These are phyloP conservation scores for Tetratostichococcus sp. DNA, from an alignment of 139 green algal species.

Conservation along the genomic window DNA sequence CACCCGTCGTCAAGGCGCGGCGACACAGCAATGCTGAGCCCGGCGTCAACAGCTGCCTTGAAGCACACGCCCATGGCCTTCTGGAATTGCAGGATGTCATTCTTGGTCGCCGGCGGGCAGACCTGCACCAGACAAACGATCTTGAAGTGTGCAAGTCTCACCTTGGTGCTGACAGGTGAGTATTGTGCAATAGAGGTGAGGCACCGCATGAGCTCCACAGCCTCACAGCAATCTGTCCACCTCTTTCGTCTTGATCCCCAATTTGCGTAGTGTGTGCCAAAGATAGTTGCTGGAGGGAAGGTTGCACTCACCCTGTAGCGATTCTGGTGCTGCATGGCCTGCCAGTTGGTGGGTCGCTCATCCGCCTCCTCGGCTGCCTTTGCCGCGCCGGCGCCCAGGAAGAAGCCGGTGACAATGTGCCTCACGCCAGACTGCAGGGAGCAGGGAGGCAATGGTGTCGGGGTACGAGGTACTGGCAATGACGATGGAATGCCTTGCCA, in stretches of 20 bases:
- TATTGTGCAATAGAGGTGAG: too few relatives aligned
- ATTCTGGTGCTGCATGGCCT: not conserved
- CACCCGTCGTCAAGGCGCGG: constrained; percentile 23
- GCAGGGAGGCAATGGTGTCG: too few relatives aligned
- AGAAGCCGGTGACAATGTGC: not conserved
- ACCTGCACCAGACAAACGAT: not conserved
- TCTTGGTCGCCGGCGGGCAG: not conserved
- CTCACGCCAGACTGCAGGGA: not conserved
- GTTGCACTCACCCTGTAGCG: not conserved
- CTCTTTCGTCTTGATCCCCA: too few relatives aligned
- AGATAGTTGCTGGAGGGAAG: not conserved
- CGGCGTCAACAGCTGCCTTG: constrained; percentile 10
- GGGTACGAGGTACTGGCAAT: too few relatives aligned
- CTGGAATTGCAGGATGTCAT: constrained; percentile 8
- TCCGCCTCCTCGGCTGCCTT: not conserved
- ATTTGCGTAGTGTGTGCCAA: too few relatives aligned
- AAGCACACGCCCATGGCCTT: constrained; percentile 22
- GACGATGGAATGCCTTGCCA: too few relatives aligned
- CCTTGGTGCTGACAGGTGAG: too few relatives aligned
- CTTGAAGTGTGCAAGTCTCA: not conserved
- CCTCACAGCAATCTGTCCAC: too few relatives aligned
- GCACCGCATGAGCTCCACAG: too few relatives aligned
- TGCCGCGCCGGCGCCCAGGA: not conserved
- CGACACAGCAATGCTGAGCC: constrained; percentile 18
- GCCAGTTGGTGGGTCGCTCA: not conserved